These are phyloP conservation scores for Carex parvula DNA, from an alignment of 176 grass and related monocot species.

Conservation along the genomic window DNA sequence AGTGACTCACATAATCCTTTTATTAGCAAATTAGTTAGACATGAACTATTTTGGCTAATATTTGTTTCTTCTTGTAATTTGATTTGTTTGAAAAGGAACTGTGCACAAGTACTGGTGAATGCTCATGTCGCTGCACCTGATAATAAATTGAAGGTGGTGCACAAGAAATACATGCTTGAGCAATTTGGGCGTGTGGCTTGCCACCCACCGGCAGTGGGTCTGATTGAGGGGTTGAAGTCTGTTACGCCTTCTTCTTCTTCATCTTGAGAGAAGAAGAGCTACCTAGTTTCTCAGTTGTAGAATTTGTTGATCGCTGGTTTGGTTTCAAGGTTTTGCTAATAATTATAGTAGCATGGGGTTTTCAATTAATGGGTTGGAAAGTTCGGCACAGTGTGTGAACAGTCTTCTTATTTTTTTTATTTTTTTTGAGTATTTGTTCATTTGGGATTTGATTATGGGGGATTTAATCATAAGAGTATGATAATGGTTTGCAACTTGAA, in stretches of 20 bases:
- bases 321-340: slow-evolving; percentile 31
- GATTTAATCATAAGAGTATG: slow-evolving; percentile 17
- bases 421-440: neutral
- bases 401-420: neutral
- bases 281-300: slow-evolving; percentile 32
- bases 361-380: slow-evolving; percentile 5
- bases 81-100: slow-evolving; percentile 37
- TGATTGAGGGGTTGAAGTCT: slow-evolving; percentile 31
- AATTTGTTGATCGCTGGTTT: neutral
- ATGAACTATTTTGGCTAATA: neutral
- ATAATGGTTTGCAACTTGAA: neutral
- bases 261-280: slow-evolving; percentile 34
- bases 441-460: neutral
- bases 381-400: slow-evolving; percentile 13
- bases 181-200: slow-evolving; percentile 59
- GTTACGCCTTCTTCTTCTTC: slow-evolving; percentile 17
- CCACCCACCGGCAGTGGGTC: slow-evolving; percentile 35
- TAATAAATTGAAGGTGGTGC: slow-evolving; percentile 61
- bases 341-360: slow-evolving; percentile 36
- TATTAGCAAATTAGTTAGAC: neutral
- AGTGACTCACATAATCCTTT: slow-evolving; percentile 6
- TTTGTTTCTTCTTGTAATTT: neutral
- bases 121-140: slow-evolving; percentile 45
- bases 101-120: slow-evolving; percentile 46
- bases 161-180: slow-evolving; percentile 74